Conservation (phyloP, 23 red algal species). For the Gracilaria gracilis region DNA sequence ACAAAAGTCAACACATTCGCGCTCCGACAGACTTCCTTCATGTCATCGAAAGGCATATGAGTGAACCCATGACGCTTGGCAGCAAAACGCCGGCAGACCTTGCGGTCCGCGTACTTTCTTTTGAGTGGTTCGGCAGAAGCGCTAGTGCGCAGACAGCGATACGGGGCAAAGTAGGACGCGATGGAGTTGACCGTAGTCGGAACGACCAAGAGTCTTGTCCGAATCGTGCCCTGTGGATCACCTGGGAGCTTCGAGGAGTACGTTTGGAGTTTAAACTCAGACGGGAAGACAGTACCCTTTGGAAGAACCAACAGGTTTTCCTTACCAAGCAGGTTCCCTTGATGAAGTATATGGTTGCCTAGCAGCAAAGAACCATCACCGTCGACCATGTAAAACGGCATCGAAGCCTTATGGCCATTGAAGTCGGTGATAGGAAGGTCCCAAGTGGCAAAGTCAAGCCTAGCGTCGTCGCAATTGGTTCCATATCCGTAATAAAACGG, state of each 20-base stretch:
- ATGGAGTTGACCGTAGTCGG: neutral
- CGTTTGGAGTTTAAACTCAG: neutral
- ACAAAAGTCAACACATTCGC: slow-evolving; percentile 12
- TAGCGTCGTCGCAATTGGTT: slow-evolving; percentile 10
- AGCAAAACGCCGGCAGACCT: slow-evolving; percentile 1
- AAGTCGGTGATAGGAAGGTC: neutral
- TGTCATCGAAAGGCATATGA: slow-evolving; percentile 40
- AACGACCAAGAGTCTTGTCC: slow-evolving; percentile 19
- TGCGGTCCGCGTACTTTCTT: neutral
- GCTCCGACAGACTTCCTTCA: slow-evolving; percentile 19
- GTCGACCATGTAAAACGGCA: slow-evolving; percentile 23
- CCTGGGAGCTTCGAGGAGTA: neutral
- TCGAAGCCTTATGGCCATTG: neutral
- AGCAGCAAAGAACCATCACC: slow-evolving; percentile 18
- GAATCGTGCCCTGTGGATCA: neutral
- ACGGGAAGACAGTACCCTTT: neutral
- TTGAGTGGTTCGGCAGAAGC: neutral
- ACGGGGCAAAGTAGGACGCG: neutral
- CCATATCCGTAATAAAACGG: slow-evolving; percentile 32
- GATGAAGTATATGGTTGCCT: neutral
- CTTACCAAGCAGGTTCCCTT: neutral
- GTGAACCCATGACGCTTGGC: slow-evolving; percentile 43
- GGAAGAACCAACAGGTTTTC: neutral
- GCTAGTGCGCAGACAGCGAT: neutral
- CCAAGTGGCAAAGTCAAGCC: neutral